Evolutionary conservation across 2,329 filamentous ascomycete species (phyloP).

Genomic region (Trichoderma simmonsii): DNA sequence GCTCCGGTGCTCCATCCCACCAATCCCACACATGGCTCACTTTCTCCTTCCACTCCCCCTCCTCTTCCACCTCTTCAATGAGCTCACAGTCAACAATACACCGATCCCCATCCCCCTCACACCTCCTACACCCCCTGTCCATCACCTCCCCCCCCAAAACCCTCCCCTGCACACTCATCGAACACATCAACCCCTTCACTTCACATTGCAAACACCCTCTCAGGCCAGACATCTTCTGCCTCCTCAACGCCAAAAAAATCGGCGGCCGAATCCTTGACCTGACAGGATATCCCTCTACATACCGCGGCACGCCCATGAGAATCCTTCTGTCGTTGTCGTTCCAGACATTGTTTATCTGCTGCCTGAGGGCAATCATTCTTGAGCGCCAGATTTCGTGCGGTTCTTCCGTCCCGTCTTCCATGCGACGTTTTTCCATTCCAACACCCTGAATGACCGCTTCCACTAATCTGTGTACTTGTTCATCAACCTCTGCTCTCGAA

Average conservation of each 20-base stretch:
- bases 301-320: slow-evolving; percentile 20
- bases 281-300: slow-evolving; percentile 30
- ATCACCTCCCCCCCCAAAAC: slow-evolving; percentile 28
- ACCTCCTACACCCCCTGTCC: slow-evolving; percentile 32
- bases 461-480: background rate
- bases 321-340: slow-evolving; percentile 12
- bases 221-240: background rate
- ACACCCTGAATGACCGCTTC: background rate
- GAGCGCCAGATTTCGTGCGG: background rate
- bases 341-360: slow-evolving; percentile 16
- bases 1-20: background rate
- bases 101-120: slow-evolving; percentile 25
- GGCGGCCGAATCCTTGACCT: slow-evolving; percentile 22
- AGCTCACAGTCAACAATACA: slow-evolving; percentile 23
- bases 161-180: slow-evolving; percentile 24
- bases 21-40: background rate
- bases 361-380: background rate
- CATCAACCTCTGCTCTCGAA: slow-evolving; percentile 5
- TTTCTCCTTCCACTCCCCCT: background rate
- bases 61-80: background rate
- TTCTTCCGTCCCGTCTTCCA: slow-evolving; percentile 1
- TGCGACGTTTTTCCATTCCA: background rate
- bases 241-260: slow-evolving; percentile 18
- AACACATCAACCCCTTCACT: slow-evolving; percentile 25
- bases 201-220: slow-evolving; percentile 28